Conservation (phyloP, 2,329 filamentous ascomycete genomes). For the Calonectria multiphialidica region DNA sequence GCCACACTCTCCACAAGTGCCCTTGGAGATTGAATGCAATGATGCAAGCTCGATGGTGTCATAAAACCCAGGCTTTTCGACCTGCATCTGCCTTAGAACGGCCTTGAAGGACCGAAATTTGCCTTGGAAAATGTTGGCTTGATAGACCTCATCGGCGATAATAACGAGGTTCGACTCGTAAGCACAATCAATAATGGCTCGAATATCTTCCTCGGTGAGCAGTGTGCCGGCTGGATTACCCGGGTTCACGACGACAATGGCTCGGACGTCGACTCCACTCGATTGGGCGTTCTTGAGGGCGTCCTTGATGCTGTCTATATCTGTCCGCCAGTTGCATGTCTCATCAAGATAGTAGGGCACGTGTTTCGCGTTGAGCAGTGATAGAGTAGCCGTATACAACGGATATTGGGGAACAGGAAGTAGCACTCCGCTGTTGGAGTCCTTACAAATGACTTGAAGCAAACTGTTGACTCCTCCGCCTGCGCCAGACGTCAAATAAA, state of each 20-base stretch:
- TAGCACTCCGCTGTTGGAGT: constrained; percentile 82
- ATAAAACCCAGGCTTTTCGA: constrained; percentile 79
- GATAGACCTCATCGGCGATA: constrained; percentile 97
- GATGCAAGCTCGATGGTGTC: constrained; percentile 89
- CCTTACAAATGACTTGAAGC: constrained; percentile 58
- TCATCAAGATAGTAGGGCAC: constrained; percentile 67
- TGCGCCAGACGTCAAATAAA: constrained; percentile 92
- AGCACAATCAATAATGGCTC: constrained; percentile 86
- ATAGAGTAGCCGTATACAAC: constrained; percentile 92
- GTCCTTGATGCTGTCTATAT: no score
- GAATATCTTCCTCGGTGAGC: constrained; percentile 83
- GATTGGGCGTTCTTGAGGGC: constrained; percentile 69
- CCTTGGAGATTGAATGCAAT: constrained; percentile 94
- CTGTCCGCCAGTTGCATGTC: no score
- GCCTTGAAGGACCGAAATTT: constrained; percentile 97
- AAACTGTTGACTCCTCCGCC: constrained; percentile 79
- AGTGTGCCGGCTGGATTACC: constrained; percentile 96
- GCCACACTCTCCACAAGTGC: constrained; percentile 98
- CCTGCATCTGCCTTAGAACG: constrained; percentile 83
- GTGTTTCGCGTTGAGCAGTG: constrained; percentile 58
- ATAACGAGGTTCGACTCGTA: constrained; percentile 87
- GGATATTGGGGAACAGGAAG: constrained; percentile 98
- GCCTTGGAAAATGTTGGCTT: constrained; percentile 97
- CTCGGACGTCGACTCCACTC: constrained; percentile 86
- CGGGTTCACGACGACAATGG: constrained; percentile 97